Percentiles rank a stretch among this genome's conserved stretches.
Conservation (phyloP, 2,329 filamentous ascomycete species). For the Diplodia mutila region DNA sequence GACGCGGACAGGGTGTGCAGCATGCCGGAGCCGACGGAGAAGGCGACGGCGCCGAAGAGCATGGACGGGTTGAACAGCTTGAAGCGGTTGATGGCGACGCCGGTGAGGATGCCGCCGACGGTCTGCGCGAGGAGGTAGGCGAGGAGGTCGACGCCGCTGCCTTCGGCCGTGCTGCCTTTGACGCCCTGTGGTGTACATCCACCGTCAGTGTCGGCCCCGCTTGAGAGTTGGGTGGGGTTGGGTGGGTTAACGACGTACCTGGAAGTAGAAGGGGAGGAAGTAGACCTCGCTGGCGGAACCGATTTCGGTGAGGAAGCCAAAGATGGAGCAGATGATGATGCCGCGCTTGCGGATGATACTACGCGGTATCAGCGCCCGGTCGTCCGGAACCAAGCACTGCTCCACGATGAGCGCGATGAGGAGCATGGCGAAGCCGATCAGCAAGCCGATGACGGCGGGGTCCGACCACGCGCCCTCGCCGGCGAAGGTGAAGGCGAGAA, state of each 20-base stretch:
- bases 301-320: not conserved
- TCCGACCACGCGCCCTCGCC: not conserved
- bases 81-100: not conserved
- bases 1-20: not conserved
- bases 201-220: too few relatives aligned
- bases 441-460: not conserved
- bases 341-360: slow-evolving; percentile 4
- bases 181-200: not conserved
- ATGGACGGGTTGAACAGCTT: slow-evolving; percentile 6
- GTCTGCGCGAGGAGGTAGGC: not conserved
- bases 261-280: not conserved
- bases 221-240: too few relatives aligned
- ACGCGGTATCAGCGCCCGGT: not conserved
- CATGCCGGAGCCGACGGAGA: not conserved
- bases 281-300: slow-evolving; percentile 1
- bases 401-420: not conserved
- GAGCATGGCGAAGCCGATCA: not conserved
- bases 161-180: slow-evolving; percentile 7
- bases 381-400: not conserved
- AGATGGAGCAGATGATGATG: slow-evolving; percentile 9
- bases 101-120: slow-evolving; percentile 5
- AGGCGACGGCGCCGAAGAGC: not conserved
- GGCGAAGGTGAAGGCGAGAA: slow-evolving; percentile 1
- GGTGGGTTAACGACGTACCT: not conserved
- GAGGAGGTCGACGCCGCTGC: not conserved